These are phyloP conservation scores for Poa pratensis DNA, from an alignment of 176 grass and related monocot genomes.

Conservation along the genomic window DNA sequence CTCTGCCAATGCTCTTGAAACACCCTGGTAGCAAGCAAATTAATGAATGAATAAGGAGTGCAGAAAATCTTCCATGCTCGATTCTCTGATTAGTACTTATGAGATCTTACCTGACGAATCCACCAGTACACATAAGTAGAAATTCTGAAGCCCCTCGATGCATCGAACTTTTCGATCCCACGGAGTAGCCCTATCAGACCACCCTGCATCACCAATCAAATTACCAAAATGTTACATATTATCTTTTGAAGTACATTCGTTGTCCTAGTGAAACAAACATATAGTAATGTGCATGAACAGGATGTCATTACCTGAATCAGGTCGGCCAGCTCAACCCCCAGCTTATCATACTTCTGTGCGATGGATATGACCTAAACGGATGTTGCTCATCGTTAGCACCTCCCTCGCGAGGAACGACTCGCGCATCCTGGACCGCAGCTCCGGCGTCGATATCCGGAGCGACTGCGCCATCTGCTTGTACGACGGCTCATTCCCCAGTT, in stretches of 20 bases:
- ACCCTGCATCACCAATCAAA: slow-evolving; percentile 54
- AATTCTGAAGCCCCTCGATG: slow-evolving; percentile 83
- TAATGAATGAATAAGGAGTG: slow-evolving; percentile 4
- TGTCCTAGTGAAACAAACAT: not conserved
- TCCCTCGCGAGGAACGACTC: slow-evolving; percentile 85
- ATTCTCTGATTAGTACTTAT: slow-evolving; percentile 12
- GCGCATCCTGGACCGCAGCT: slow-evolving; percentile 64
- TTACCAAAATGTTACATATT: not conserved
- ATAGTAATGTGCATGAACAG: not conserved
- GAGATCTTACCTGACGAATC: slow-evolving; percentile 86
- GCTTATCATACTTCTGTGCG: slow-evolving; percentile 92
- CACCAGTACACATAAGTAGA: slow-evolving; percentile 99
- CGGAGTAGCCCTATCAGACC: slow-evolving; percentile 90
- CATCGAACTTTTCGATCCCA: slow-evolving; percentile 95
- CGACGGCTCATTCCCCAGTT: slow-evolving; percentile 79
- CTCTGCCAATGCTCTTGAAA: slow-evolving; percentile 82
- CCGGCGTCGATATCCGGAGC: slow-evolving; percentile 62
- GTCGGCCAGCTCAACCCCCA: slow-evolving; percentile 84
- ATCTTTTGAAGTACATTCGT: not conserved
- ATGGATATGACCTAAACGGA: slow-evolving; percentile 97
- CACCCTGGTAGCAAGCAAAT: slow-evolving; percentile 62
- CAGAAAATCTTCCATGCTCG: not conserved
- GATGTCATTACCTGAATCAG: slow-evolving; percentile 78
- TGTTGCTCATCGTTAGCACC: slow-evolving; percentile 90
- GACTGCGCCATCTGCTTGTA: slow-evolving; percentile 67